These are phyloP conservation scores for Beauveria caledonica DNA, from an alignment of 2,329 filamentous ascomycete species.

Conservation along the genomic window DNA sequence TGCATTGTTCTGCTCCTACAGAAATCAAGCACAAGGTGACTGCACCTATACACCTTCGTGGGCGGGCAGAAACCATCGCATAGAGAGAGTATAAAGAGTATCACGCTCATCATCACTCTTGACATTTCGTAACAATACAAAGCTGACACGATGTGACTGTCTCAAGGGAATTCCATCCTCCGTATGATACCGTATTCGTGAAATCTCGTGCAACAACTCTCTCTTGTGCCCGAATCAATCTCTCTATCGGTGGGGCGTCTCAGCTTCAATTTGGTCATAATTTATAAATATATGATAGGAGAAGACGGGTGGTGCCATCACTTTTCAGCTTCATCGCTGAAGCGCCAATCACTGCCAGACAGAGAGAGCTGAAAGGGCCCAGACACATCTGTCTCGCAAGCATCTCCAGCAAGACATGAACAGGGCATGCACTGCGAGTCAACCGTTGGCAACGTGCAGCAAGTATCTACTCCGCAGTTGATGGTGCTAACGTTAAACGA, in stretches of 20 bases:
- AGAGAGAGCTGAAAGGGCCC: neutral
- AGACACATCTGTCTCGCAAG: neutral
- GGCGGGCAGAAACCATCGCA: neutral
- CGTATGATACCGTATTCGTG: too few relatives aligned
- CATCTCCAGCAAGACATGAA: neutral
- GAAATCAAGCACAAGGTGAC: too few relatives aligned
- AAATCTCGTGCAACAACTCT: too few relatives aligned
- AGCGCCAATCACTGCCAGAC: neutral
- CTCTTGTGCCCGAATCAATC: too few relatives aligned
- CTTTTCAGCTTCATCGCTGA: neutral
- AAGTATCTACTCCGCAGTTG: too few relatives aligned
- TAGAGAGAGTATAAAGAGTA: conserved; percentile 1
- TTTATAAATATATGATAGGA: too few relatives aligned
- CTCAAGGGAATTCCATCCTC: too few relatives aligned
- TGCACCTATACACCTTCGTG: neutral
- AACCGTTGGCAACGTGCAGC: too few relatives aligned
- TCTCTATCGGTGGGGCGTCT: neutral
- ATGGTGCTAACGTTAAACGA: too few relatives aligned
- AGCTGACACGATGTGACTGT: neutral
- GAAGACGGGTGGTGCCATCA: neutral
- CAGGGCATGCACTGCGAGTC: neutral
- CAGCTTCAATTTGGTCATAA: neutral
- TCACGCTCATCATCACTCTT: neutral
- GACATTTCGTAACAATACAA: neutral
- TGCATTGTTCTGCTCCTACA: too few relatives aligned